Evolutionary conservation across 768 basidiomycete genomes (phyloP), one percentile per base, ranked within the genome.

Genomic region (Cystobasidium ongulense): DNA sequence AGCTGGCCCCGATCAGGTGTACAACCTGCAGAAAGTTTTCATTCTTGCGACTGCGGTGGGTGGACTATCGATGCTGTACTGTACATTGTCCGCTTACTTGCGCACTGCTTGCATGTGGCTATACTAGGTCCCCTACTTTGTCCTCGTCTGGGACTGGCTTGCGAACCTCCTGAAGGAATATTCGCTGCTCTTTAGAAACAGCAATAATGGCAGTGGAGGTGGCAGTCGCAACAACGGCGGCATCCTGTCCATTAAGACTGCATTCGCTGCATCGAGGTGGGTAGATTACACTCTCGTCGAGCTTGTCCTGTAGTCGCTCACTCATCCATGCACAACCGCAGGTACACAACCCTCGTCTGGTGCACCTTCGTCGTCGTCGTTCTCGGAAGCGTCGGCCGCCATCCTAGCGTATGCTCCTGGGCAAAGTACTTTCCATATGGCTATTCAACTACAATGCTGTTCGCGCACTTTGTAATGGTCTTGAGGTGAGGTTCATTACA

Each of bases 71-170:
- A 46, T n/a, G 43, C 43, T 13, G n/a, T 13, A 13, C 43, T 46
- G n/a, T 46, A 46, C n/a, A n/a, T n/a, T n/a, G n/a, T n/a, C n/a
- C n/a, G n/a, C n/a, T n/a, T n/a, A n/a, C 7, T 39, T 7, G 39
- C 39, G 39, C 39, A 39, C 8, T 39, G 39, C 39, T 39, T 17
- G 10, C 7, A n/a, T 54, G 7, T 54, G 7, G 52, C 21, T 54
- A 29, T 11, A 13, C 33, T 53, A 71, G 68, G 38, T 71, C 25
- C n/a, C 54, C 11, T 71, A 71, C 68, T 71, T 71, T 59, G 68
- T 71, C 38, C 68, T 57, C 25, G 21, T 71, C 4, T 71, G 68
- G 68, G 68, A 71, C 54, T 71, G 54, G 52, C 33, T 59, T 1
- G 2, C 68, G 53, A 52, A 71, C 38, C 54, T 71, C 39, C 18